These are phyloP conservation scores for Paulinella micropora DNA, from an alignment of 78 protist genomes.

Conservation along the genomic window DNA sequence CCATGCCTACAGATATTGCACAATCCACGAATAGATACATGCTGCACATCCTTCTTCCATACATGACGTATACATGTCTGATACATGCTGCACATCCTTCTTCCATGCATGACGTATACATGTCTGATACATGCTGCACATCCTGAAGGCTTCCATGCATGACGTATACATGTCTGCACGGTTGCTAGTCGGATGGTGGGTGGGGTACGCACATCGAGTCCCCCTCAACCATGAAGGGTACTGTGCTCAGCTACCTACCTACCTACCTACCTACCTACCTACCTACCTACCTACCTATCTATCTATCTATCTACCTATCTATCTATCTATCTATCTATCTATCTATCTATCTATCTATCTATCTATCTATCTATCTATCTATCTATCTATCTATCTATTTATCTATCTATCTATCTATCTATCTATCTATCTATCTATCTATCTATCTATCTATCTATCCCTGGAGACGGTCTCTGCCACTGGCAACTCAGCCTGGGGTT, in stretches of 20 bases:
- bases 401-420: not conserved
- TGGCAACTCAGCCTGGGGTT: too few relatives aligned
- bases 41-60: too few relatives aligned
- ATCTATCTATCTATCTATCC: not conserved
- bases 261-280: not conserved
- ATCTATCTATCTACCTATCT: not conserved
- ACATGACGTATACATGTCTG: too few relatives aligned
- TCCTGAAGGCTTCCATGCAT: too few relatives aligned
- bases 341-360: not conserved
- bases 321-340: not conserved
- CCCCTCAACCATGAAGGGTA: constrained; percentile 58
- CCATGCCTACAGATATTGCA: too few relatives aligned
- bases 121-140: too few relatives aligned
- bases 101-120: too few relatives aligned
- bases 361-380: not conserved
- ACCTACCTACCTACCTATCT: not conserved
- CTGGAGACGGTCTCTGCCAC: too few relatives aligned
- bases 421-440: not conserved
- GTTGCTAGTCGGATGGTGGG: too few relatives aligned
- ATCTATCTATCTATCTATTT: not conserved
- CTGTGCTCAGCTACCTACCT: not conserved
- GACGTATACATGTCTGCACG: too few relatives aligned
- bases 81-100: too few relatives aligned
- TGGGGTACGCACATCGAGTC: constrained; percentile 55
- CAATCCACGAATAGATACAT: too few relatives aligned